Evolutionary conservation across 768 basidiomycete genomes (phyloP).

Genomic region (Termitomyces sp.): DNA sequence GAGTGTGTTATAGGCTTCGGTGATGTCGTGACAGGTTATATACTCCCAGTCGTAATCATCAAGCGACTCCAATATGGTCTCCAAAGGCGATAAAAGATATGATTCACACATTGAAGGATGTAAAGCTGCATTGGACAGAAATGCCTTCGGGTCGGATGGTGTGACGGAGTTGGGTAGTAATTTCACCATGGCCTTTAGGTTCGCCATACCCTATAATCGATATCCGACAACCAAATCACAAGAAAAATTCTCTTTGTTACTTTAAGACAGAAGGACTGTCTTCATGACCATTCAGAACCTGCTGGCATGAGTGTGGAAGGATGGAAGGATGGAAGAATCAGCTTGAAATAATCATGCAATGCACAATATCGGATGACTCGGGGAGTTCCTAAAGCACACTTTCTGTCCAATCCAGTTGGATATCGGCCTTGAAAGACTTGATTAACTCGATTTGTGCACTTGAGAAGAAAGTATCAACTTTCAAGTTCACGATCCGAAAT

Average conservation of each 20-base stretch:
- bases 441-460: background rate
- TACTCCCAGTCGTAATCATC: conserved; percentile 26
- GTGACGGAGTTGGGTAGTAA: background rate
- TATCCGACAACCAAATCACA: background rate
- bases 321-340: too few relatives aligned
- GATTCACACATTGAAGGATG: conserved; percentile 12
- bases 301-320: background rate
- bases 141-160: background rate
- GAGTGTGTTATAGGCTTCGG: conserved; percentile 56
- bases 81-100: conserved; percentile 37
- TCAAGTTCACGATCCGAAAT: background rate
- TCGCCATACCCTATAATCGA: background rate
- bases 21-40: conserved; percentile 47
- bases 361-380: background rate
- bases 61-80: conserved; percentile 41
- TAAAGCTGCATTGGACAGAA: background rate
- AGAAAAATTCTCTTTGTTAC: conserved; percentile 5
- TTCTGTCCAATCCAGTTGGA: background rate
- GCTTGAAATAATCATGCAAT: background rate
- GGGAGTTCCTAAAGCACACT: background rate
- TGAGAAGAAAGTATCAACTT: background rate
- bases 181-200: background rate
- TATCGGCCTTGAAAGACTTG: background rate
- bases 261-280: background rate
- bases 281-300: conserved; percentile 2